These are phyloP conservation scores for Paecilomyces sp. DNA, from an alignment of 2,329 filamentous ascomycete genomes.

Conservation along the genomic window DNA sequence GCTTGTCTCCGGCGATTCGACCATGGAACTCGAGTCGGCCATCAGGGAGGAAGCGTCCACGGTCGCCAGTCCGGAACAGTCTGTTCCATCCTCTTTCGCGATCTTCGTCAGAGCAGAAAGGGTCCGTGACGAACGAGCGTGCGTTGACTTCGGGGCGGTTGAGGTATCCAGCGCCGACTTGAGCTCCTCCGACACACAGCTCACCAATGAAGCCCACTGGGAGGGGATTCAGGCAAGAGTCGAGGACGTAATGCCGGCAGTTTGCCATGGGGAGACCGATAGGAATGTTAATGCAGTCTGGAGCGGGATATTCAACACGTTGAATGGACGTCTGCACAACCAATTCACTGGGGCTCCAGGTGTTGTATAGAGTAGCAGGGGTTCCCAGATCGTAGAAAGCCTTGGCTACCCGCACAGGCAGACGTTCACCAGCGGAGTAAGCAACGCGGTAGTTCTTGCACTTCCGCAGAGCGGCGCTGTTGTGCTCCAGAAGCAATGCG, in stretches of 20 bases:
- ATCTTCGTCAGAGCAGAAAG: constrained; percentile 6
- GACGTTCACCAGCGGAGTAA: constrained; percentile 11
- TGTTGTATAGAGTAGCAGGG: constrained; percentile 12
- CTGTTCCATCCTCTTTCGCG: constrained; percentile 7
- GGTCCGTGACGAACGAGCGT: constrained; percentile 8
- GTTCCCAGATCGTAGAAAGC: constrained; percentile 7
- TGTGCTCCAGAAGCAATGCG: constrained; percentile 10
- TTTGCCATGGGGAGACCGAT: constrained; percentile 24
- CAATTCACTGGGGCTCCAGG: constrained; percentile 14
- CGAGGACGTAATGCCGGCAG: constrained; percentile 31
- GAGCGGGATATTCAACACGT: constrained; percentile 39
- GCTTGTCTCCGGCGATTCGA: constrained; percentile 13
- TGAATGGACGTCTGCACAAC: constrained; percentile 14
- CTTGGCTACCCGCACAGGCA: constrained; percentile 41
- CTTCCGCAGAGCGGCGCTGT: constrained; percentile 7
- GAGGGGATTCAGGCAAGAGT: constrained; percentile 27
- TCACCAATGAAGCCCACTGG: constrained; percentile 36
- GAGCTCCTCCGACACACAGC: constrained; percentile 26
- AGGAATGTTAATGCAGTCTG: constrained; percentile 46
- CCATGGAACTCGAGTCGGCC: constrained; percentile 14
- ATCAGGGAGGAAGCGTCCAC: constrained; percentile 11
- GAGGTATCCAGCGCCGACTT: constrained; percentile 11
- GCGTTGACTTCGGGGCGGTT: constrained; percentile 3
- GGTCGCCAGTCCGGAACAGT: constrained; percentile 16
- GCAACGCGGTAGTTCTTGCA: constrained; percentile 9